Base-by-base conservation (phyloP, 495 filamentous ascomycete species). In the Penicillium antarcticum region DNA sequence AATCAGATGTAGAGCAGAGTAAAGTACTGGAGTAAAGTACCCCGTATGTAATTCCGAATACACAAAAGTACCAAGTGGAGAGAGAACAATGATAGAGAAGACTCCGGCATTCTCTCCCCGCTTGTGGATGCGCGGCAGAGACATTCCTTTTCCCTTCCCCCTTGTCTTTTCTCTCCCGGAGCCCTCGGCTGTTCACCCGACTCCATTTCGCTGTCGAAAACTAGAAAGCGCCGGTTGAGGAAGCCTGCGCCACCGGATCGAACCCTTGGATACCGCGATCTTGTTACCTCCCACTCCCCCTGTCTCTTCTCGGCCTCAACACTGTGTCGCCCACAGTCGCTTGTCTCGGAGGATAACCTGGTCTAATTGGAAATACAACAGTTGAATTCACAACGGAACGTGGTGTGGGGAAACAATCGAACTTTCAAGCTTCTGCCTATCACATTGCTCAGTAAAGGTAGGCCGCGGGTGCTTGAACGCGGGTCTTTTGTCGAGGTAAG, bases 381-480 rank as follows among this genome's bases (percentile, higher is more conserved):
- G 47, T 47, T n/a, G 18, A 47, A 61, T 61, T 60, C 33, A 37
- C 45, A 55, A 60, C 53, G 51, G 53, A 63, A 58, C 62, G 60
- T 58, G 55, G 54, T 57, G 60, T 55, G 60, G 62, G 57, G 62
- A 62, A 62, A 42, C n/a, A 38, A 53, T 53, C 46, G 47, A 60
- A 62, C 47, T 57, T 44, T 40, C 36, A 24, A 46, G 38, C 42
- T 29, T 48, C 54, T 43, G 46, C 50, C 45, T 42, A 39, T 49
- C 38, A 40, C 38, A 39, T 49, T 21, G 11, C 44, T 41, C 47
- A 39, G 9, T n/a, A 3, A 52, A 45, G 49, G 49, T 52, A 39
- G 41, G 49, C 49, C 12, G 23, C 17, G 36, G 26, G 36, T 29
- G 23, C 9, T 29, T 16, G n/a, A 13, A 37, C n/a, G 38, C 4